Conservation (phyloP, 257 asterid genomes). For the Ilex asprella region DNA sequence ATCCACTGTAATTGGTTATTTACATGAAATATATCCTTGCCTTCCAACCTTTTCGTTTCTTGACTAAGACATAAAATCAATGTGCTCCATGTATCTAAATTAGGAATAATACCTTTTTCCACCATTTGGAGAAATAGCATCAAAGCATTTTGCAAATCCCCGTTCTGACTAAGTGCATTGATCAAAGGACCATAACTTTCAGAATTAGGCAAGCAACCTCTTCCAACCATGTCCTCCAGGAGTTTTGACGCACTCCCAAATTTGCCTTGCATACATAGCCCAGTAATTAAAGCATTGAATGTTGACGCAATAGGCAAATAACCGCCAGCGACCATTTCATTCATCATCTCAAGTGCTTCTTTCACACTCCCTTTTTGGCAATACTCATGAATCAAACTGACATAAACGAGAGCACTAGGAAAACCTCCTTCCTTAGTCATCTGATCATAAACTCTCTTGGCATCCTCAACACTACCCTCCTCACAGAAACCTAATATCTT, state of each 20-base stretch:
- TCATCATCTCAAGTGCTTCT: constrained; percentile 56
- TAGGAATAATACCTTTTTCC: constrained; percentile 48
- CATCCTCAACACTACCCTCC: constrained; percentile 32
- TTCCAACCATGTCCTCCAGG: constrained; percentile 55
- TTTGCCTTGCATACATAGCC: constrained; percentile 56
- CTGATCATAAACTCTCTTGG: constrained; percentile 35
- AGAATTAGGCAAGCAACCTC: constrained; percentile 44
- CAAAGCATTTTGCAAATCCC: constrained; percentile 43
- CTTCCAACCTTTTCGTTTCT: constrained; percentile 16
- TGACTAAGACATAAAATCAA: constrained; percentile 29
- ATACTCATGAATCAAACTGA: constrained; percentile 36
- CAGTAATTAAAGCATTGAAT: constrained; percentile 36
- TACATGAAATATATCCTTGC: constrained; percentile 19
- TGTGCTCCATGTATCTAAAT: constrained; percentile 41
- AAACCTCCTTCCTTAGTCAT: constrained; percentile 46
- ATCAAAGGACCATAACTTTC: constrained; percentile 49
- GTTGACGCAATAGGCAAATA: constrained; percentile 53
- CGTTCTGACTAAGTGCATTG: constrained; percentile 28
- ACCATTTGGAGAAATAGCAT: constrained; percentile 51
- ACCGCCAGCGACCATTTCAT: constrained; percentile 45
- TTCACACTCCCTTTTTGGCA: constrained; percentile 41
- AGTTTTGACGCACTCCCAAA: constrained; percentile 41
- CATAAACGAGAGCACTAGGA: constrained; percentile 63
- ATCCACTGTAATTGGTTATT: constrained; percentile 24
- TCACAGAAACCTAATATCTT: constrained; percentile 35